Percentiles rank a stretch among this genome's conserved stretches.
These are phyloP conservation scores for Metschnikowia picachoensis DNA, from an alignment of 805 yeast species.

Conservation along the genomic window DNA sequence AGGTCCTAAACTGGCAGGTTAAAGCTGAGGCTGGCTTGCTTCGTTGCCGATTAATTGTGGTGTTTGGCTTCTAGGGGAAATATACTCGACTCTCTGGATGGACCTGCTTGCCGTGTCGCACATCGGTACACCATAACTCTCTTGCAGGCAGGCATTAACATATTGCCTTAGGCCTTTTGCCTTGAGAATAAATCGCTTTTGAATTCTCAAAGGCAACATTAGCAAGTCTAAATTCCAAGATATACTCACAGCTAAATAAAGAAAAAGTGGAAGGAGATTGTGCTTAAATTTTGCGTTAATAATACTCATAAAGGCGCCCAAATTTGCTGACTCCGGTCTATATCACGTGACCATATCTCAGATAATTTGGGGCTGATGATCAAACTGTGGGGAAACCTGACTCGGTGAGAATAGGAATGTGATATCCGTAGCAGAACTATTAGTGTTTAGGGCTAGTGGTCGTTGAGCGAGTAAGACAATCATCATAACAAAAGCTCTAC, in stretches of 20 bases:
- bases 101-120: constrained; percentile 14
- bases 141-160: constrained; percentile 7
- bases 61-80: constrained; percentile 9
- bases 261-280: no score
- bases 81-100: constrained; percentile 11
- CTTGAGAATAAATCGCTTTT: no score
- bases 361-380: constrained; percentile 1
- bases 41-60: constrained; percentile 9
- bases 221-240: no score
- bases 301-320: background rate
- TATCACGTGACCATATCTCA: constrained; percentile 10
- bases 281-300: no score
- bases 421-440: background rate
- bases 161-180: no score
- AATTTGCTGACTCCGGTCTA: constrained; percentile 8
- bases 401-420: constrained; percentile 4
- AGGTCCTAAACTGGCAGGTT: no score
- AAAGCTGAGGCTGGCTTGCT: background rate
- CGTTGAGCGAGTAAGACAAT: no score
- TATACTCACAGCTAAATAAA: no score
- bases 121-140: constrained; percentile 15
- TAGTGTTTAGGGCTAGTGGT: no score
- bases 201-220: no score
- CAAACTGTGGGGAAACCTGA: constrained; percentile 13
- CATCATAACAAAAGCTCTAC: no score